Evolutionary conservation across 2,329 filamentous ascomycete genomes (phyloP), one percentile per base, ranked within the genome.

Genomic region (Alternaria longipes): DNA sequence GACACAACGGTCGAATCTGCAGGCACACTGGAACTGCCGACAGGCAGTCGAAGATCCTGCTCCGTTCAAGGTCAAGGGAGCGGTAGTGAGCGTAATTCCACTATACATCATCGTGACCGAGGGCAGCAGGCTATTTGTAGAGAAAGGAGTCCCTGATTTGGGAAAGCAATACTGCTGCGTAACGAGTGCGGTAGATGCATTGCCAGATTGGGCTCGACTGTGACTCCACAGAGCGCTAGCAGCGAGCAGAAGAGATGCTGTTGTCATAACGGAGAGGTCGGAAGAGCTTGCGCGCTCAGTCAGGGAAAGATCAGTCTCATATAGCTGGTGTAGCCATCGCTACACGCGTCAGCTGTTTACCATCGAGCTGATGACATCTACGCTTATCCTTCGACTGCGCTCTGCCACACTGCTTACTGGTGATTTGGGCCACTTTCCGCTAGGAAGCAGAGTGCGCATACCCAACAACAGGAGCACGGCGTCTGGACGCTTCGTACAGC

Each of bases 91-190:
- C n/a, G n/a, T n/a, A n/a, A n/a, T n/a, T n/a, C n/a, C n/a, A n/a
- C n/a, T n/a, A n/a, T n/a, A n/a, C n/a, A n/a, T n/a, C n/a, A n/a
- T n/a, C n/a, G n/a, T n/a, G n/a, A n/a, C n/a, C n/a, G n/a, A n/a
- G n/a, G 38, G 51, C n/a, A 20, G 18, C 34, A 54, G 16, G 34
- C 51, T 54, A 24, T 54, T 22, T 5, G 51, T 34, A 26, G 38
- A 34, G 16, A 54, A 54, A 4, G 51, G 51, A 44, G 16, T 12
- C n/a, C 51, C 51, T 11, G 51, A 44, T 36, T 34, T 44, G 28
- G 51, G 51, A 34, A 54, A 54, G 51, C 38, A 54, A 54, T 54
- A 54, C 24, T 54, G 51, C 38, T 54, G 34, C 11, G 41, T 6
- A 4, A 45, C 40, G 26, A 34, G 8, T 20, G 26, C 38, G 4